Conservation (phyloP, 768 basidiomycete species). For the Pulveroboletus ravenelii region DNA sequence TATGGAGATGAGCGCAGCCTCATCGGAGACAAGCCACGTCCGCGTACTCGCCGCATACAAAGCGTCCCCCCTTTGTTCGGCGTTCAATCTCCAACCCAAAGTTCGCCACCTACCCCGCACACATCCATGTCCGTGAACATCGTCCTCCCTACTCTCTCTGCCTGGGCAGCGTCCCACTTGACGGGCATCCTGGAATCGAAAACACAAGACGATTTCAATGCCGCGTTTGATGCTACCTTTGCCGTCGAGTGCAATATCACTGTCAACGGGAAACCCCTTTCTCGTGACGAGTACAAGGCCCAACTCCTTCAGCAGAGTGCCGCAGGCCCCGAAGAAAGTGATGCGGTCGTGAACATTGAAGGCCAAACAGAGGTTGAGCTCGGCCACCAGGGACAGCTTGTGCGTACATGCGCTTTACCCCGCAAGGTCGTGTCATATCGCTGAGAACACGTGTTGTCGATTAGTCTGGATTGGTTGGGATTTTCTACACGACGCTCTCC, state of each 20-base stretch:
- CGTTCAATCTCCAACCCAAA: not conserved
- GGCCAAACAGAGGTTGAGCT: slow-evolving; percentile 25
- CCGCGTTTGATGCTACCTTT: slow-evolving; percentile 40
- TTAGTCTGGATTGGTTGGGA: slow-evolving; percentile 30
- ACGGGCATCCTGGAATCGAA: slow-evolving; percentile 37
- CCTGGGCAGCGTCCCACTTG: slow-evolving; percentile 40
- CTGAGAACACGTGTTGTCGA: not conserved
- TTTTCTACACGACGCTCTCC: slow-evolving; percentile 37
- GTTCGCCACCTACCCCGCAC: not conserved
- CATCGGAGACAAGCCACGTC: not conserved
- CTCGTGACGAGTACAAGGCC: slow-evolving; percentile 38
- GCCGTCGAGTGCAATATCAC: slow-evolving; percentile 32
- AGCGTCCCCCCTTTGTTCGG: not conserved
- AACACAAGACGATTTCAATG: slow-evolving; percentile 30
- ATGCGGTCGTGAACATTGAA: slow-evolving; percentile 21
- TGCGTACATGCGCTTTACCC: slow-evolving; percentile 6
- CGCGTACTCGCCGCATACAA: slow-evolving; percentile 8
- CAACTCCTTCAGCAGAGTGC: slow-evolving; percentile 31
- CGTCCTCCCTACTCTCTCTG: slow-evolving; percentile 38
- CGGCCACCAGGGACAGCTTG: slow-evolving; percentile 25
- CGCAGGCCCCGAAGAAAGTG: slow-evolving; percentile 11
- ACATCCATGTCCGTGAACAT: slow-evolving; percentile 25
- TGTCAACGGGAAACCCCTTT: slow-evolving; percentile 38
- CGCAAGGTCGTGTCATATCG: not conserved
- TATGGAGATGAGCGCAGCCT: not conserved